Conservation (phyloP, 345 rosid species). For the Schrenkiella parvula region DNA sequence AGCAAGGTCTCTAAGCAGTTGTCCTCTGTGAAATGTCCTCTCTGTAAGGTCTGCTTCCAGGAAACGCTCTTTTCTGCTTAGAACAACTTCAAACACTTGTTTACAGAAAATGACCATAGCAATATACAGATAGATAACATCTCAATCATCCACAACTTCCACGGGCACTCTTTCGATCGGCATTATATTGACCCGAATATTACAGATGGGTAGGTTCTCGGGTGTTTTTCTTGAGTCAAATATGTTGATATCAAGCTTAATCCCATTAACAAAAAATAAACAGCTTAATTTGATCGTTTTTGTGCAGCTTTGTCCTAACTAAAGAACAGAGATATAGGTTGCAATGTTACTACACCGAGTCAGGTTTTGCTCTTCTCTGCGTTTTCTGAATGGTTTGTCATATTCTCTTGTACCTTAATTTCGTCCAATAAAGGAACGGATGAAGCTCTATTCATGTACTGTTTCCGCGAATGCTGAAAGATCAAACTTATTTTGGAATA, state of each 20-base stretch:
- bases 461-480: not conserved
- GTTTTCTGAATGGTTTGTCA: not conserved
- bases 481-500: not conserved
- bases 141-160: conserved; percentile 60
- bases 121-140: conserved; percentile 57
- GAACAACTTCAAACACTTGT: not conserved
- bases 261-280: not conserved
- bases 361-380: conserved; percentile 47
- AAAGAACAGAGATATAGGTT: conserved; percentile 73
- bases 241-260: not conserved
- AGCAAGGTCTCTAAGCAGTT: conserved; percentile 44
- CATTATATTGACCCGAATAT: conserved; percentile 44
- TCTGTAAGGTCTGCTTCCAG: conserved; percentile 70
- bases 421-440: not conserved
- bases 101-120: not conserved
- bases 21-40: conserved; percentile 66
- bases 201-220: conserved; percentile 43
- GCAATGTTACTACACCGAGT: conserved; percentile 59
- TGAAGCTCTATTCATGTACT: not conserved
- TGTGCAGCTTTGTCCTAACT: conserved; percentile 57
- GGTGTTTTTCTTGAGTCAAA: not conserved
- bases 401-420: not conserved
- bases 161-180: conserved; percentile 59
- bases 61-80: not conserved
- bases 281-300: not conserved